Conservation (phyloP, 140 eudicot genomes). For the Flaveria floridana region DNA sequence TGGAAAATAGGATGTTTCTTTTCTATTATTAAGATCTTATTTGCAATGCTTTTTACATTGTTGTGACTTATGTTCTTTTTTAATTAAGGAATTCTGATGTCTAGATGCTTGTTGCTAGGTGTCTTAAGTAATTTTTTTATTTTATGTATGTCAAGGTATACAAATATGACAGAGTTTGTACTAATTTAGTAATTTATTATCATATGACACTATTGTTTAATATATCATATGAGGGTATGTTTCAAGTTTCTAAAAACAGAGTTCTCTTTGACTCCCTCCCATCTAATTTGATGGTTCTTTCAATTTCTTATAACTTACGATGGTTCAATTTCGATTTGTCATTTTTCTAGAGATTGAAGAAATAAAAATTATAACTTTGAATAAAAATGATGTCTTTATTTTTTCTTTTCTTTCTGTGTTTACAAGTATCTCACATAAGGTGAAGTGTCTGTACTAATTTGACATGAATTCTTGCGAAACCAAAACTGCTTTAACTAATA, state of each 20-base stretch:
- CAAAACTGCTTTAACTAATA: conserved; percentile 2
- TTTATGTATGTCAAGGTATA: conserved; percentile 2
- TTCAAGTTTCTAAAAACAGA: neutral
- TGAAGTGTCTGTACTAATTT: neutral
- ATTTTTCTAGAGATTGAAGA: neutral
- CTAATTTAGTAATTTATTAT: conserved; percentile 9
- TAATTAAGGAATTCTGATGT: too few relatives aligned
- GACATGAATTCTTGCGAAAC: conserved; percentile 13
- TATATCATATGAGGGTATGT: neutral
- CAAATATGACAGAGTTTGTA: neutral
- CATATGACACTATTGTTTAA: neutral
- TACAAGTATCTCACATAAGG: neutral
- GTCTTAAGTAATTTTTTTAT: too few relatives aligned
- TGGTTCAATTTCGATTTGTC: neutral
- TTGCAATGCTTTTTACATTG: neutral
- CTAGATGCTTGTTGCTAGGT: too few relatives aligned
- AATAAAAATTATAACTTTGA: neutral
- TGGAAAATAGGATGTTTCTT: conserved; percentile 2
- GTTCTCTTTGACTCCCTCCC: neutral
- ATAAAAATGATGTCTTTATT: neutral
- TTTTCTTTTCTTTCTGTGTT: neutral
- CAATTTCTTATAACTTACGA: neutral
- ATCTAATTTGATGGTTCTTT: neutral
- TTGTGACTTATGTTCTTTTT: neutral
- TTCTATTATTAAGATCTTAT: conserved; percentile 2